Evolutionary conservation across 352 stramenopile species (phyloP), one percentile per base, ranked within the genome.

Genomic region (Phytophthora litchii): DNA sequence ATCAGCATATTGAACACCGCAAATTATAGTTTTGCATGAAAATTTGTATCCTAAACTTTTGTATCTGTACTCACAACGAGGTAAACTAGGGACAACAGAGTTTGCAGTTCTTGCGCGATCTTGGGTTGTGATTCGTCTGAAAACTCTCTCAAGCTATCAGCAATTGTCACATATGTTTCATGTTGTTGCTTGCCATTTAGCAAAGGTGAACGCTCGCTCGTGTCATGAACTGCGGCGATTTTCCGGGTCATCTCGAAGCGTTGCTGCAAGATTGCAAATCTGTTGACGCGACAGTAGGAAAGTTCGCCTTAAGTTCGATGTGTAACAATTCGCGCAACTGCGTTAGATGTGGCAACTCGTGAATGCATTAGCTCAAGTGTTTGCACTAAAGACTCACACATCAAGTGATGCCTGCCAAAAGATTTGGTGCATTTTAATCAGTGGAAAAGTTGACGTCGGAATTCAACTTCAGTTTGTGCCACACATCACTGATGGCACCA

Each of bases 21-120:
- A 34, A 9, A 34, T 12, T 3, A 11, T 7, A 9, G 10, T 13
- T 34, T 34, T 34, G 29, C 1, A 13, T 34, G 6, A 11, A 9
- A 13, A 31, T 8, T 8, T 11, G 10, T 11, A 7, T 9, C 29
- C 6, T 34, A 34, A 34, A 34, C 1, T 11, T 34, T 34, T 12
- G 29, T 34, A 7, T 34, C 29, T 11, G 8, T 42, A 54, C 56
- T 42, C 19, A 71, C 60, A 20, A 86, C 76, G 1, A 73, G 78
- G 42, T 77, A 77, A 12, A 75, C 66, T 13, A 88, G 67, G n/a
- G 55, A 54, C 6, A 86, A 47, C 32, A 88, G 38, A 46, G 74
- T 77, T 25, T 46, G 38, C 20, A 84, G 56, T 52, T 88, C 78
- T 19, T 67, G 49, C 13, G 42, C 21, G 21, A 58, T 42, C 21